phyloP scores from a whole-genome alignment of 495 filamentous ascomycete genomes.

The Jackrogersella multiformis region DNA sequence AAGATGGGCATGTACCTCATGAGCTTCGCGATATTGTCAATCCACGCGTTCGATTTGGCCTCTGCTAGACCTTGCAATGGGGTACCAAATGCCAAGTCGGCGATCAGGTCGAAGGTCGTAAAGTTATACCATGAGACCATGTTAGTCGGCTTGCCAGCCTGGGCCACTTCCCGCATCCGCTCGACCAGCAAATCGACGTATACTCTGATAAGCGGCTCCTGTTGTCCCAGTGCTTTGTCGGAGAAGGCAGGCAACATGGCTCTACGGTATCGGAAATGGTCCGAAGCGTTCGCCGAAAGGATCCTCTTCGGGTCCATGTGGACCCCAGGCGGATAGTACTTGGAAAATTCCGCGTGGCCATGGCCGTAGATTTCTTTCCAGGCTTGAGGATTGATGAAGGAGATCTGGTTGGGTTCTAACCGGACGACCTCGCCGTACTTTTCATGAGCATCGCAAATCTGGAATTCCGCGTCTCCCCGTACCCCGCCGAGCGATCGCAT shows the following conservation, averaged over 20 bases:
- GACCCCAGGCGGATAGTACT: conserved; percentile 38
- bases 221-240: conserved; percentile 57
- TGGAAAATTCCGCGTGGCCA: conserved; percentile 44
- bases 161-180: conserved; percentile 51
- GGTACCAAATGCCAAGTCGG: conserved; percentile 67
- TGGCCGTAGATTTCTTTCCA: conserved; percentile 65
- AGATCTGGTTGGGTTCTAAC: conserved; percentile 52
- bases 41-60: conserved; percentile 51
- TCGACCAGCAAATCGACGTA: conserved; percentile 60
- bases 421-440: conserved; percentile 61
- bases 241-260: conserved; percentile 62
- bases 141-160: conserved; percentile 48
- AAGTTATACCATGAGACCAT: conserved; percentile 67
- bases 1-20: conserved; percentile 41
- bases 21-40: conserved; percentile 46
- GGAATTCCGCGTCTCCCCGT: conserved; percentile 28
- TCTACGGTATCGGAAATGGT: conserved; percentile 56
- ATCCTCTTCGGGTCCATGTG: conserved; percentile 43
- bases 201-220: conserved; percentile 56
- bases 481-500: conserved; percentile 29
- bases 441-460: conserved; percentile 47
- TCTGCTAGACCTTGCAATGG: conserved; percentile 61
- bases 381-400: conserved; percentile 54
- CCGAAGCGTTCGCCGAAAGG: conserved; percentile 42
- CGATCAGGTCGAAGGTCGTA: conserved; percentile 70